Evolutionary conservation across 202 grass and related monocot species (phyloP).

Genomic region (Setaria viridis): DNA sequence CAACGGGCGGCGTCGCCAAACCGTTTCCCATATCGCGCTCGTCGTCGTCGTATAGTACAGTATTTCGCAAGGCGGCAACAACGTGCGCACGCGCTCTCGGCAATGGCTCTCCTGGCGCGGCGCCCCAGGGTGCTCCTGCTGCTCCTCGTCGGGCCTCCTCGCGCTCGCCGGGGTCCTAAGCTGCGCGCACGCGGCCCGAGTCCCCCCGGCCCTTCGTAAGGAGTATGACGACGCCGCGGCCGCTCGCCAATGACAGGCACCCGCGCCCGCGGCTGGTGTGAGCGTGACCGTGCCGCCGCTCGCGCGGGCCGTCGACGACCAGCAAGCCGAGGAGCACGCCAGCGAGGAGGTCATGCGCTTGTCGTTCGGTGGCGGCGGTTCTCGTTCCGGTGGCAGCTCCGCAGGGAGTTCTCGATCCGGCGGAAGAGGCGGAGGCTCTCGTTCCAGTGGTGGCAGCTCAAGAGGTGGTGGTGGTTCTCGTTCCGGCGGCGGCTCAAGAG

Average conservation of each 20-base stretch:
- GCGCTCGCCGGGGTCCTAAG: background rate
- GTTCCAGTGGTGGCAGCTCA: background rate
- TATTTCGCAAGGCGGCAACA: background rate
- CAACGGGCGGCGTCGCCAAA: background rate
- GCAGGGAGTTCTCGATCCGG: background rate
- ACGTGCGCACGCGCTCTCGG: background rate
- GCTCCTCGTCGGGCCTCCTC: slow-evolving; percentile 17
- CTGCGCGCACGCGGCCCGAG: background rate
- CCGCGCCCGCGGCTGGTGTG: background rate
- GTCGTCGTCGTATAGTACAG: background rate
- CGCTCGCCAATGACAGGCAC: background rate
- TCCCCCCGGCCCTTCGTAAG: background rate
- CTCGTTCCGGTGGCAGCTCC: background rate
- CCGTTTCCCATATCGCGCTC: too few species aligned
- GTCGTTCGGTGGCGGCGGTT: background rate
- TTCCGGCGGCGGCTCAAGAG: background rate
- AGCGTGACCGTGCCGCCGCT: background rate
- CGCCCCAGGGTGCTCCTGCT: slow-evolving; percentile 20
- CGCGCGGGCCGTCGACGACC: background rate
- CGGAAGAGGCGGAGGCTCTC: background rate
- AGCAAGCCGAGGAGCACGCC: background rate
- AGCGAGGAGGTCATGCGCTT: background rate
- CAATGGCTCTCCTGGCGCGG: background rate
- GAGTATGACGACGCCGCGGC: background rate
- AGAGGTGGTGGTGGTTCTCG: background rate